Percentiles rank a stretch among this genome's conserved stretches.
Evolutionary conservation across 2,329 filamentous ascomycete genomes (phyloP).

Genomic region (Fonsecaea erecta): DNA sequence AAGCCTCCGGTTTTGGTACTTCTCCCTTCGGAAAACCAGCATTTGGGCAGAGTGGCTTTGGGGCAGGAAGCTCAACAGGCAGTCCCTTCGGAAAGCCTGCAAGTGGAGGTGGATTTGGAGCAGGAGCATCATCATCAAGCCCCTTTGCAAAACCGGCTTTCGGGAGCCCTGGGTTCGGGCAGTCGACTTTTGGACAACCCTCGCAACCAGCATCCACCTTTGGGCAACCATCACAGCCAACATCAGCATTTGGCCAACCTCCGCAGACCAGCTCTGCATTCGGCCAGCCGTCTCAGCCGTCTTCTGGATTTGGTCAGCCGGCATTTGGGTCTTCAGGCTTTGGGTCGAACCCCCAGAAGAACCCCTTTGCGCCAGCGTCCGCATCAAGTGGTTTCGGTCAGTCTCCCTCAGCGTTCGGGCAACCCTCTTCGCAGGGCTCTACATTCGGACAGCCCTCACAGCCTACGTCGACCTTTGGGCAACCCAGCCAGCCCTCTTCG

Average conservation of each 20-base stretch:
- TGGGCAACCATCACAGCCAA: constrained; percentile 37
- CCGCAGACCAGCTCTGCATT: constrained; percentile 36
- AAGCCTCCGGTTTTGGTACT: constrained; percentile 40
- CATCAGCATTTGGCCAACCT: constrained; percentile 28
- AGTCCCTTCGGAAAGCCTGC: constrained; percentile 15
- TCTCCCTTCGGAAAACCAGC: constrained; percentile 46
- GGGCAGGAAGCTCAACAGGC: constrained; percentile 7
- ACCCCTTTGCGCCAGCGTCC: constrained; percentile 43
- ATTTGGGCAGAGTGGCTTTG: constrained; percentile 46
- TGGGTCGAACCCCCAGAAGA: constrained; percentile 37
- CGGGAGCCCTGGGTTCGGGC: constrained; percentile 22
- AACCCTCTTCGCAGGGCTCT: constrained; percentile 38
- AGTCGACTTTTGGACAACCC: constrained; percentile 43
- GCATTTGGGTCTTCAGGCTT: constrained; percentile 43
- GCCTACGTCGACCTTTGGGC: constrained; percentile 42
- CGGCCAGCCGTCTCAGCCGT: constrained; percentile 41
- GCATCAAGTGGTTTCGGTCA: constrained; percentile 30
- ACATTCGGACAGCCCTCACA: constrained; percentile 44
- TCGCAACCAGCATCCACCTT: constrained; percentile 29
- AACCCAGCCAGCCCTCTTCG: constrained; percentile 34
- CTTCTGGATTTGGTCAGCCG: constrained; percentile 46
- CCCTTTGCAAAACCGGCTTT: constrained; percentile 26
- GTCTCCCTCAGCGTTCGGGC: constrained; percentile 43
- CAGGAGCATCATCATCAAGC: constrained; percentile 37
- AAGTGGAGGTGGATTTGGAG: constrained; percentile 27